Base-by-base conservation (phyloP, 106 monocot genomes). In the Dendrobium nobile region DNA sequence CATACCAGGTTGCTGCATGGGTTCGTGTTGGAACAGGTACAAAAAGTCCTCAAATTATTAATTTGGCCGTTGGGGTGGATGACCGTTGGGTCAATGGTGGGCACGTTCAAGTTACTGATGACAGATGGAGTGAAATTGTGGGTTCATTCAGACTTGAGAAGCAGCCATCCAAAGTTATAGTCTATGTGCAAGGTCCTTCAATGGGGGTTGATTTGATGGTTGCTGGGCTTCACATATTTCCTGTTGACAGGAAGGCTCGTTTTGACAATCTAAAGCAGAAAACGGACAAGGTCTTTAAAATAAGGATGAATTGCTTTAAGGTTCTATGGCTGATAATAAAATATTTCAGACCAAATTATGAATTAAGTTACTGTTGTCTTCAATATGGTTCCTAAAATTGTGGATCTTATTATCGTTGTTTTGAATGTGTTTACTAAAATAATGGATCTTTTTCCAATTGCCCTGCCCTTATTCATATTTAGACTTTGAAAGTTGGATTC, bases 61-160 rank as follows among this genome's bases (percentile, higher is more conserved):
- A 90, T 76, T 24, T 90, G 19, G 90, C 90, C 61, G 31, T 90
- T 41, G 82, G 85, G 54, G 85, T 90, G 44, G 90, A 87, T 48
- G 73, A 80, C 37, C 80, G 78, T n/a, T 89, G 80, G 78, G 79
- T 90, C 67, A 90, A 87, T 82, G 87, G 90, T 10, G 90, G 90
- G 11, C 85, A 85, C 43, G 61, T 85, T 45, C 84, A 94, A 77
- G 89, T 86, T 15, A 80, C 74, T n/a, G 82, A 85, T 61, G 83
- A 82, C 24, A 82, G 17, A 68, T 97, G 97, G 97, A 82, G 90
- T 79, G 94, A 92, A 86, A 80, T 97, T 73, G 80, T 79, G 70
- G 94, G 97, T 45, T 90, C 94, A 68, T 94, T 97, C 86, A 90
- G 94, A 89, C 78, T 92, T 47, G 97, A 97, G 84, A 94, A 90